Evolutionary conservation across 345 rosid genomes (phyloP).

Genomic region (Gossypium stocksii): DNA sequence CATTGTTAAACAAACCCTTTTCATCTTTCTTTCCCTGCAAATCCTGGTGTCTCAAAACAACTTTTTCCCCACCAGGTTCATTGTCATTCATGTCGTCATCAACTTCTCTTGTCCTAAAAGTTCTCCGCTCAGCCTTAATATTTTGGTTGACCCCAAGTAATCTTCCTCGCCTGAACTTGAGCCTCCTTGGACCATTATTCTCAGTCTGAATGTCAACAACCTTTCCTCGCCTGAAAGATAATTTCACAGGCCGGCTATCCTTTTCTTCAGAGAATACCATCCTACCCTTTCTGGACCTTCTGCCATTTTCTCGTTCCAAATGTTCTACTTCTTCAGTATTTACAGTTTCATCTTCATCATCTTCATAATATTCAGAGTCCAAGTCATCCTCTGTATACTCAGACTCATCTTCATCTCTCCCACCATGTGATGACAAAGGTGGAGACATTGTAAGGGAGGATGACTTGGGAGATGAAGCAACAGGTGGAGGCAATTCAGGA

Average conservation of each 20-base stretch:
- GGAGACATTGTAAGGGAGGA: conserved; percentile 21
- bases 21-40: conserved; percentile 51
- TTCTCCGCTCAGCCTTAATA: conserved; percentile 35
- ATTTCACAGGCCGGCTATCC: conserved; percentile 35
- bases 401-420: conserved; percentile 34
- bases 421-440: conserved; percentile 26
- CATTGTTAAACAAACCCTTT: conserved; percentile 60
- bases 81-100: conserved; percentile 25
- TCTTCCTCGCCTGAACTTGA: conserved; percentile 62
- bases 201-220: conserved; percentile 45
- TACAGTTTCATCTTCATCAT: conserved; percentile 40
- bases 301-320: conserved; percentile 22
- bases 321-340: conserved; percentile 20
- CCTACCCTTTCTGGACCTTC: conserved; percentile 26
- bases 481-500: conserved; percentile 27
- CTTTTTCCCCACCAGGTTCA: conserved; percentile 36
- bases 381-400: conserved; percentile 42
- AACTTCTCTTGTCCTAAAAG: conserved; percentile 38
- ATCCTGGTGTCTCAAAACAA: conserved; percentile 70
- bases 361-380: conserved; percentile 37
- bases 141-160: conserved; percentile 31
- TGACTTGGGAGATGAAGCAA: conserved; percentile 20
- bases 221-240: conserved; percentile 63
- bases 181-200: conserved; percentile 52
- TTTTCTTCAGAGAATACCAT: conserved; percentile 25